Evolutionary conservation across 2,329 filamentous ascomycete species (phyloP), one percentile per base, ranked within the genome.

Genomic region (Fusarium xylarioides): DNA sequence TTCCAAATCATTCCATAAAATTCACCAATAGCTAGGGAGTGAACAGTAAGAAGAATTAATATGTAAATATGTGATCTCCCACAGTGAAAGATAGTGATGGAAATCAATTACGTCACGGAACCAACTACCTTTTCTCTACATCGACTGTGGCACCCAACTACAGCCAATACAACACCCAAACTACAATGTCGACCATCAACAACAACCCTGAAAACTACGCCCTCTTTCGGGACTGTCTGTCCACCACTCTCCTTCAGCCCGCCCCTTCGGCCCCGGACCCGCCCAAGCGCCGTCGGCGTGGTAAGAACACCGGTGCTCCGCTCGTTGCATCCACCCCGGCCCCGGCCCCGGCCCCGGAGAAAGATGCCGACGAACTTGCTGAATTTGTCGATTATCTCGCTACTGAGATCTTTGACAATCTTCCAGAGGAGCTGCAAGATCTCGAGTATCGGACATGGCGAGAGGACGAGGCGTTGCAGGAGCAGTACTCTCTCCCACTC

Each of bases 361-460:
- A 62, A 44, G 79, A 89, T 74, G 89, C 88, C 10, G 91, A 92
- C 74, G 93, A 95, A 61, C 82, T 96, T 28, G 89, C 90, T 32
- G 94, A 97, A 2, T 97, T 97, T 81, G 90, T 93, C 60, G 91
- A 95, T 84, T 96, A 95, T 81, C 87, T 96, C 35, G 90, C 93
- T 30, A 82, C 84, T 53, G 88, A 93, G 78, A 89, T 91, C 59
- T 97, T 95, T 81, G 82, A 86, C 10, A 85, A 83, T 40, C 86
- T 97, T 2, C 93, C 93, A 0, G 28, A 78, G 0, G 84, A 88
- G 23, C 84, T 96, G 1, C 87, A 89, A 72, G 85, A 84, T 4
- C 82, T 95, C 5, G 88, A 90, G 32, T 89, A 94, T 81, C 81
- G 88, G 49, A 80, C 82, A 49, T 88, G 89, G 79, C 69, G 81